phyloP scores from a whole-genome alignment of 1,284 basidiomycete species.

The Ustilago hordei region DNA sequence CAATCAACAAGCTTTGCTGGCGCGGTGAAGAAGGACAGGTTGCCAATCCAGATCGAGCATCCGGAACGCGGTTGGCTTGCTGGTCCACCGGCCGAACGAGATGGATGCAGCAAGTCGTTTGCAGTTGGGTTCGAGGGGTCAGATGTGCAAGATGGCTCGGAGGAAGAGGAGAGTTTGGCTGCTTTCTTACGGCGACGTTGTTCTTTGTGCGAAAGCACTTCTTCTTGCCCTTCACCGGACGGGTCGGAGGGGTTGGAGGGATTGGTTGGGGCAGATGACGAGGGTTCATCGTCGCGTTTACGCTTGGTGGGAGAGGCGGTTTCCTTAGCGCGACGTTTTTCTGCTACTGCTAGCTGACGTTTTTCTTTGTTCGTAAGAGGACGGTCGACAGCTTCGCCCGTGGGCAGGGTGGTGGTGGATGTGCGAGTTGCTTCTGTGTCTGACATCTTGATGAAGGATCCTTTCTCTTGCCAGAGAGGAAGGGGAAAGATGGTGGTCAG shows the following conservation, averaged over 20 bases:
- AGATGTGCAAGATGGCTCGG: too few species aligned
- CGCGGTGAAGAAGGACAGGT: slow-evolving; percentile 62
- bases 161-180: slow-evolving; percentile 20
- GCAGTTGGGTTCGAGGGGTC: slow-evolving; percentile 16
- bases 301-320: slow-evolving; percentile 42
- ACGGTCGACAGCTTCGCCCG: slow-evolving; percentile 5
- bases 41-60: slow-evolving; percentile 75
- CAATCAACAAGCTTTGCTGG: slow-evolving; percentile 56
- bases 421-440: background rate
- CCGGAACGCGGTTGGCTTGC: slow-evolving; percentile 69
- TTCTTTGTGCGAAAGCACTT: slow-evolving; percentile 65
- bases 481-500: background rate
- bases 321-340: slow-evolving; percentile 49
- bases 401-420: background rate
- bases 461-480: background rate
- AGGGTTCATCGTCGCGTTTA: slow-evolving; percentile 77
- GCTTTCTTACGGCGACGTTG: slow-evolving; percentile 56
- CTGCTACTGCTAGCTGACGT: slow-evolving; percentile 46
- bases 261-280: too few species aligned
- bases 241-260: slow-evolving; percentile 75
- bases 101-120: slow-evolving; percentile 32
- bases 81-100: slow-evolving; percentile 15
- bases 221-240: slow-evolving; percentile 24
- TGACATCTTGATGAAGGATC: slow-evolving; percentile 10
- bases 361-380: slow-evolving; percentile 63